Evolutionary conservation across 1,139 yeast species (phyloP), one percentile per base, ranked within the genome.

Genomic region (Arxiozyma slooffiae): DNA sequence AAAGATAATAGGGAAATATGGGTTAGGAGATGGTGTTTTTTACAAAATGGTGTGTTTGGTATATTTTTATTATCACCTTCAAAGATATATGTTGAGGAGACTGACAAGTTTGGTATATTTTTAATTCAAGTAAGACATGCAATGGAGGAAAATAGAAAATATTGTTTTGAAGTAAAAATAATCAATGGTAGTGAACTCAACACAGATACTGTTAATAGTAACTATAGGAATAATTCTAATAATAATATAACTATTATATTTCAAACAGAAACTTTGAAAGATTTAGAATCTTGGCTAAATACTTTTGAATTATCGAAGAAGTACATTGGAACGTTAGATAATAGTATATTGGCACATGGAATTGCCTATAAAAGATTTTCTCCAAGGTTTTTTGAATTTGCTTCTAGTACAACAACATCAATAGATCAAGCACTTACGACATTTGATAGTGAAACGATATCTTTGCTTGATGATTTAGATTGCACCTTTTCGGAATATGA

Each of bases 1-100:
- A 75, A 74, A 50, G 79, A 85, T 0, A 73, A 77, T 4, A 77
- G 86, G 55, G 79, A 79, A 18, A 71, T 80, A 0, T 92, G 97
- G 97, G 87, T 82, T 0, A 74, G 83, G 55, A 71, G 96, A 52
- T 92, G 97, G 97, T 86, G 85, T 3, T 92, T 86, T 64, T 74
- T 92, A 26, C 85, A 85, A 59, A 80, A 80, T 53, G 96, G 95
- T 0, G 77, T 89, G 5, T 85, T 92, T 68, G 98, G 98, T 0
- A 73, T 90, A 64, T 75, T 92, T 41, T 72, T 81, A 7, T 67
- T 87, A 38, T 79, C 92, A 38, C 85, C 90, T 1, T 77, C 85
- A 3, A 78, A 79, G 50, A 81, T 83, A 0, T 85, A 74, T 64
- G 98, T 92, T 2, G 95, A 89, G 63, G 98, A 92, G 68, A 79